Base-by-base conservation (phyloP, 148 eudicot genomes). In the Cornus suecica region DNA sequence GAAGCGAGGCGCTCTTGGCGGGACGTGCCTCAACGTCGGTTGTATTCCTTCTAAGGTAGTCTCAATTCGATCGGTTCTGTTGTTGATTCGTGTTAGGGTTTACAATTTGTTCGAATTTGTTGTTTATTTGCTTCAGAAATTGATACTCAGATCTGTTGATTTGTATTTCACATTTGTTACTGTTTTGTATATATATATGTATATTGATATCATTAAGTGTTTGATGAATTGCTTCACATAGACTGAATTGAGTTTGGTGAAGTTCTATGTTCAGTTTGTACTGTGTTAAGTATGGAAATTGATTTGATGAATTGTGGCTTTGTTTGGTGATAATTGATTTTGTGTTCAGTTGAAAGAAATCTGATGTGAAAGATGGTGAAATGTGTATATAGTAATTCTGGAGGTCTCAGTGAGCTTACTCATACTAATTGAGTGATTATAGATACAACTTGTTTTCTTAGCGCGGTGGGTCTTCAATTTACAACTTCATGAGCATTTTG, bases 31-130 rank as follows among this genome's bases (percentile, higher is more conserved):
- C 56, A 94, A 94, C 83, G 98, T 94, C 32, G 98, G 97, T 4
- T 94, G 98, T 54, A 94, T 92, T 66, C 98, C 98, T 54, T 94
- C 98, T 68, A 94, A 94, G 98, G 98, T 94, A 71, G 30, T 77
- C 1, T 7, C 0, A 37, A 13, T 14, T 48, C 20, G 54, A 48
- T 48, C 54, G 15, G 7, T 48, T 48, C 18, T 48, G 54, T 48
- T 48, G 54, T 48, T 16, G 7, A 48, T 48, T 1, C 18, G 54
- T 48, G 54, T 48, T 13, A 16, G 2, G 7, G 54, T 48, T 48
- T 48, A 0, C 54, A 48, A 48, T 11, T 48, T 10, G 10, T 11
- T 20, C 25, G 5, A 32, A 68, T 48, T 22, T 27, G 37, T 29
- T 28, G 61, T 4, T 45, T 23, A 27, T 29, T 72, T 18, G 10